phyloP scores from a whole-genome alignment of 805 yeast genomes.

The Wickerhamiella dianesei region DNA sequence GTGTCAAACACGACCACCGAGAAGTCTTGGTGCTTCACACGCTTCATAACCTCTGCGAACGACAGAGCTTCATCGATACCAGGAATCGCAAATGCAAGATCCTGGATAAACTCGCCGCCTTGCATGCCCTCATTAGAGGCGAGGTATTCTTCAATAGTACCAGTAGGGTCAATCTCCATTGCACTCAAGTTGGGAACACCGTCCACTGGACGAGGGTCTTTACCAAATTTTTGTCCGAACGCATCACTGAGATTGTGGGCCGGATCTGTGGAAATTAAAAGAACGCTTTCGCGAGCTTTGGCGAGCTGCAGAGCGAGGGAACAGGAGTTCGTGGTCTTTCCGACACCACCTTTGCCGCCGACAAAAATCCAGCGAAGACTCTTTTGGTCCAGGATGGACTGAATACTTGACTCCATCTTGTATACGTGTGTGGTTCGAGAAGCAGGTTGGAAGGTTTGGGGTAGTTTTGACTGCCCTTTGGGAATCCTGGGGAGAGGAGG shows the following conservation, averaged over 20 bases:
- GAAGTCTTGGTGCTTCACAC: slow-evolving; percentile 65
- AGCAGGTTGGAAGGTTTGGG: background rate
- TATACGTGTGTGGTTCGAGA: background rate
- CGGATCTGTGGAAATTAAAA: slow-evolving; percentile 92
- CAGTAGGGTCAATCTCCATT: slow-evolving; percentile 97
- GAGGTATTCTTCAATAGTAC: slow-evolving; percentile 76
- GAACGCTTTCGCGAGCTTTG: slow-evolving; percentile 62
- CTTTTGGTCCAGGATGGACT: slow-evolving; percentile 30
- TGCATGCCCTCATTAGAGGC: slow-evolving; percentile 31
- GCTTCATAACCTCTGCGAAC: slow-evolving; percentile 95
- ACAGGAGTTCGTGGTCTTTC: slow-evolving; percentile 94
- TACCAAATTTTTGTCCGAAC: slow-evolving; percentile 94
- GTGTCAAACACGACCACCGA: slow-evolving; percentile 93
- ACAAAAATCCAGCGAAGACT: slow-evolving; percentile 90
- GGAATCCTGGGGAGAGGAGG: too few species aligned
- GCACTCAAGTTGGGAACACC: slow-evolving; percentile 82
- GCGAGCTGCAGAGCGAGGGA: slow-evolving; percentile 93
- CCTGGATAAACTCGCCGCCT: slow-evolving; percentile 66
- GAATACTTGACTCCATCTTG: slow-evolving; percentile 29
- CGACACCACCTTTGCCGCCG: slow-evolving; percentile 99
- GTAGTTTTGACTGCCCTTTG: too few species aligned
- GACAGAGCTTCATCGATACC: slow-evolving; percentile 98
- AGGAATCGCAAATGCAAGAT: slow-evolving; percentile 87
- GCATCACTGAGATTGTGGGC: slow-evolving; percentile 98
- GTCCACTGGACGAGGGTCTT: slow-evolving; percentile 87